Base-by-base conservation (phyloP, 1,284 basidiomycete species). In the Marasmius oreades region DNA sequence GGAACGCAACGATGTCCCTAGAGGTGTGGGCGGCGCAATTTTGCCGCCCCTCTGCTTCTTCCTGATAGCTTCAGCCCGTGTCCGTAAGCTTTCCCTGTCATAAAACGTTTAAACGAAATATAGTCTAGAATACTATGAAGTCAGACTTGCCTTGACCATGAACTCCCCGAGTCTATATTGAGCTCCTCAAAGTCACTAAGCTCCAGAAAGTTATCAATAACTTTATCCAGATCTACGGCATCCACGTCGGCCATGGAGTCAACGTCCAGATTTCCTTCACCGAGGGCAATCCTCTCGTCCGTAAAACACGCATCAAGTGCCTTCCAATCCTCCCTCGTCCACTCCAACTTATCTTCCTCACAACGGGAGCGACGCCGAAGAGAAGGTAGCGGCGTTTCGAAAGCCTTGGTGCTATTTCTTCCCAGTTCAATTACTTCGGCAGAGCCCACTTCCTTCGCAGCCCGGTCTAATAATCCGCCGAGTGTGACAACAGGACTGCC, bases 291-390 rank as follows among this genome's bases (percentile, higher is more conserved):
- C 18, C 86, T 73, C 67, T 87, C 85, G 55, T 88, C 85, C 6
- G 85, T 85, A 61, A 92, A 85, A 66, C 90, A 93, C 24, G 80
- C 80, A 67, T 91, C 88, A 31, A 93, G 75, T 37, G 77, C 67
- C 67, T 86, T 89, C 85, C 86, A 91, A 56, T 87, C 84, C 26
- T 83, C 80, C 66, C 88, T 90, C 6, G 78, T 77, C 86, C 88
- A 91, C 37, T 70, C 73, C 14, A 72, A 64, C 44, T 43, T 28
- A 12, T 52, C 55, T n/a, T 34, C 23, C 44, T 22, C 47, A 16
- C 12, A 8, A 37, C n/a, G 23, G 31, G 39, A 42, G 7, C n/a
- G n/a, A 8, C 39, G 16, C 5, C 26, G 5, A 22, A 10, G 7
- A 20, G 28, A 14, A 43, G 56, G n/a, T 44, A 55, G 37, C 56